A percentile compares a stretch with the other conserved stretches of the same genome.
These are phyloP conservation scores for Catharanthus roseus DNA, from an alignment of 257 asterid genomes.

Conservation along the genomic window DNA sequence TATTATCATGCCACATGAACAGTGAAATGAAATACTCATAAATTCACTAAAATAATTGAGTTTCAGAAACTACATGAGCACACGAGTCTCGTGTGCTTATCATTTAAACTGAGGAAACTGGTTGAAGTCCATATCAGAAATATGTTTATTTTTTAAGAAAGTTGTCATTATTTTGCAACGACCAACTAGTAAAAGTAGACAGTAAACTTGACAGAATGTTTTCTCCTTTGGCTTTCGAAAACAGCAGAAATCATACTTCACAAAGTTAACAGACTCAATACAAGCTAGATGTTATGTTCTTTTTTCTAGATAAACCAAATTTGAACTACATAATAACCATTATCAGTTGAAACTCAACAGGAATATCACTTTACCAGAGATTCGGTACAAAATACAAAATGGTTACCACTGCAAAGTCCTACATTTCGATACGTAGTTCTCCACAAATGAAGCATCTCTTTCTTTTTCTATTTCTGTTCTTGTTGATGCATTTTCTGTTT, in stretches of 20 bases:
- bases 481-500: neutral
- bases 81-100: neutral
- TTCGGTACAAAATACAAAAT: neutral
- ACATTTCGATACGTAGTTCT: neutral
- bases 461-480: neutral
- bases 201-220: neutral
- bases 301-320: neutral
- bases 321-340: neutral
- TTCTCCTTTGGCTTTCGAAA: neutral
- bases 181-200: neutral
- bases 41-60: neutral
- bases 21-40: neutral
- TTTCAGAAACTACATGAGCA: neutral
- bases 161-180: neutral
- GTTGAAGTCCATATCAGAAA: neutral
- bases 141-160: neutral
- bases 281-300: neutral
- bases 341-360: neutral
- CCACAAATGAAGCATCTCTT: neutral
- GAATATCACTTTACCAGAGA: neutral
- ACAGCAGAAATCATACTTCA: neutral
- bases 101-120: neutral
- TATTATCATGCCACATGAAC: neutral
- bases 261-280: neutral
- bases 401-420: neutral